Evolutionary conservation across 768 basidiomycete genomes (phyloP), one percentile per base, ranked within the genome.

Genomic region (Rhizopogon vinicolor): DNA sequence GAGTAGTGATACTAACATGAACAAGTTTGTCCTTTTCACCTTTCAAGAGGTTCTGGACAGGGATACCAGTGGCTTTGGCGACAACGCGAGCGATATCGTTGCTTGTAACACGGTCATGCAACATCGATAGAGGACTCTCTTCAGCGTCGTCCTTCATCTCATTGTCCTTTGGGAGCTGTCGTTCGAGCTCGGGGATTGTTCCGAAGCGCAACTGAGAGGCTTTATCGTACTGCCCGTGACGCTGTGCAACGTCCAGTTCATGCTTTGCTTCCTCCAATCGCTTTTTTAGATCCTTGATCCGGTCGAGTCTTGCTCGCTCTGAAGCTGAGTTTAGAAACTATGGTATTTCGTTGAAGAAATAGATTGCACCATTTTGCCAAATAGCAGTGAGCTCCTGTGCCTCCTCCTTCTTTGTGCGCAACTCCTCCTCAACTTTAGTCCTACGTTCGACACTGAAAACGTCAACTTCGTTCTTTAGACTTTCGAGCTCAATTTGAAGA

Each of bases 11-110:
- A 78, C 87, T 53, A 61, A 92, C 91, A 73, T 93, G 86, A 8
- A 95, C 86, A 22, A 97, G 76, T 64, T 90, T 91, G 67, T 98
- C 91, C 59, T 87, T 76, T 69, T 98, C 93, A 4, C 93, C 93
- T 67, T 90, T 91, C 61, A 96, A 70, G 57, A 96, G 71, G 63
- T 87, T 93, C 69, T 91, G 84, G 1, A 95, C 92, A 0, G 93
- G 93, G 28, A 96, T 94, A 6, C 93, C 93, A 1, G 93, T 97
- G 0, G 89, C 80, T 65, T 87, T 89, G 7, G 91, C 91, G 3
- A 95, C 88, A 19, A 95, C 93, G 2, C 89, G 78, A 2, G 93
- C 84, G 48, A 96, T 94, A 67, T 95, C 92, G 62, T 84, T 85
- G n/a, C 86, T 86, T 7, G 89, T 93, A 7, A 97, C 91, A 41